These are phyloP conservation scores for Hemerocallis citrina DNA, from an alignment of 106 monocot genomes.

Conservation along the genomic window DNA sequence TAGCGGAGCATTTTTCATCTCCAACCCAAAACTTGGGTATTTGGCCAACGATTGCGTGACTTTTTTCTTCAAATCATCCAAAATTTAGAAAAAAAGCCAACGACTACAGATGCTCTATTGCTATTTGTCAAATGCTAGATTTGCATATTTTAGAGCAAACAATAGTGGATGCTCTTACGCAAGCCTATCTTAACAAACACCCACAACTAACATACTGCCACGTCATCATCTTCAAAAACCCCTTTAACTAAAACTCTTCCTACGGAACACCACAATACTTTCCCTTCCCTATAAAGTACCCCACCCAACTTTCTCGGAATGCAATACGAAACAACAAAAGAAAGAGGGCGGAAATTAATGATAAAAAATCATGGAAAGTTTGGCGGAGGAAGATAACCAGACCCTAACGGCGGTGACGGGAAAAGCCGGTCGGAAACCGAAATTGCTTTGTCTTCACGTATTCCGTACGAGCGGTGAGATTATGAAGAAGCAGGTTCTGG, in stretches of 20 bases:
- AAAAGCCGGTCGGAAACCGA: constrained; percentile 17
- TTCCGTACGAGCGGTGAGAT: constrained; percentile 94
- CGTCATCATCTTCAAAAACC: too few species aligned
- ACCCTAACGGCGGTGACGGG: neutral
- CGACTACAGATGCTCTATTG: too few species aligned
- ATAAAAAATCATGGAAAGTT: constrained; percentile 25
- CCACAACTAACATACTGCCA: too few species aligned
- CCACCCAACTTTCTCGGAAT: neutral
- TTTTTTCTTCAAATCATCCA: too few species aligned
- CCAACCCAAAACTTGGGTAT: too few species aligned
- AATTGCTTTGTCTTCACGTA: constrained; percentile 89
- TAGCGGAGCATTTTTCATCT: too few species aligned
- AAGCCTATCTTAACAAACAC: too few species aligned
- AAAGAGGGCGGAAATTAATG: neutral
- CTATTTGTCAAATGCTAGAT: too few species aligned
- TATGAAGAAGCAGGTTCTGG: constrained; percentile 71
- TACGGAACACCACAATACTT: neutral
- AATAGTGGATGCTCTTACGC: too few species aligned
- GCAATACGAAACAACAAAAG: neutral
- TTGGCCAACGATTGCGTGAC: too few species aligned
- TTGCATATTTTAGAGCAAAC: too few species aligned
- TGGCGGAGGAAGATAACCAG: constrained; percentile 3
- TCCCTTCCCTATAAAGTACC: neutral
- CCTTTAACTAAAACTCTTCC: neutral
- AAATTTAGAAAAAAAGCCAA: too few species aligned